These are phyloP conservation scores for Magnolia officinalis DNA, from an alignment of 164 flowering plant species.

Conservation along the genomic window DNA sequence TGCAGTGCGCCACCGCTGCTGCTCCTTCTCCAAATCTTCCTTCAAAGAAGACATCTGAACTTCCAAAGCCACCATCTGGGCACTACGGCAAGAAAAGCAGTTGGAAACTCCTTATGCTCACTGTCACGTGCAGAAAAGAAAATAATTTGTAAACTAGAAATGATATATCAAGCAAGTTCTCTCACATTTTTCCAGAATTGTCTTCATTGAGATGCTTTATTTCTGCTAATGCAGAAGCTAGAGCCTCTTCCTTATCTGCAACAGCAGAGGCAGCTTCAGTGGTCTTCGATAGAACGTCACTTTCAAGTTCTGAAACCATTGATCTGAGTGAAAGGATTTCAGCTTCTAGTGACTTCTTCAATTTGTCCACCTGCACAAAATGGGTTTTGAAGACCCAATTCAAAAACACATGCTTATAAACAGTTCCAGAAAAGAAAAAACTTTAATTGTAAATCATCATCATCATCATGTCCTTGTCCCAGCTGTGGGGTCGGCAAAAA, in stretches of 20 bases:
- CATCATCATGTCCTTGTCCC: neutral
- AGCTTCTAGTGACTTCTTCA: constrained; percentile 60
- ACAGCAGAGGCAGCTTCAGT: constrained; percentile 54
- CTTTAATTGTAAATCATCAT: neutral
- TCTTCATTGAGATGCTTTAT: constrained; percentile 56
- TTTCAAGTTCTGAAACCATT: constrained; percentile 62
- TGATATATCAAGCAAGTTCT: neutral
- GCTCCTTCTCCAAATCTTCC: constrained; percentile 75
- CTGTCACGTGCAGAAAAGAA: neutral
- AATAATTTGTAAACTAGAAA: neutral
- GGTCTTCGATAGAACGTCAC: constrained; percentile 37
- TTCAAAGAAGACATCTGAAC: constrained; percentile 54
- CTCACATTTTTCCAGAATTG: constrained; percentile 45
- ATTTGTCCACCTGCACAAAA: constrained; percentile 51
- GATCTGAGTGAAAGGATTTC: constrained; percentile 58
- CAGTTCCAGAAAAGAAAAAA: neutral
- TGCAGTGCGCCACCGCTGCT: constrained; percentile 69
- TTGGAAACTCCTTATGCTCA: neutral
- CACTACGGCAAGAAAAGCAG: constrained; percentile 32
- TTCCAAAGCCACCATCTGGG: constrained; percentile 51
- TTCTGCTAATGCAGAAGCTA: constrained; percentile 55
- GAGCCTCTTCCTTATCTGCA: constrained; percentile 63
- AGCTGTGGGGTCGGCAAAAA: neutral
- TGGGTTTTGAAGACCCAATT: neutral
- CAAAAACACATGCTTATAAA: neutral